Evolutionary conservation across 2,329 filamentous ascomycete genomes (phyloP).

Genomic region (Hypoxylon sp.): DNA sequence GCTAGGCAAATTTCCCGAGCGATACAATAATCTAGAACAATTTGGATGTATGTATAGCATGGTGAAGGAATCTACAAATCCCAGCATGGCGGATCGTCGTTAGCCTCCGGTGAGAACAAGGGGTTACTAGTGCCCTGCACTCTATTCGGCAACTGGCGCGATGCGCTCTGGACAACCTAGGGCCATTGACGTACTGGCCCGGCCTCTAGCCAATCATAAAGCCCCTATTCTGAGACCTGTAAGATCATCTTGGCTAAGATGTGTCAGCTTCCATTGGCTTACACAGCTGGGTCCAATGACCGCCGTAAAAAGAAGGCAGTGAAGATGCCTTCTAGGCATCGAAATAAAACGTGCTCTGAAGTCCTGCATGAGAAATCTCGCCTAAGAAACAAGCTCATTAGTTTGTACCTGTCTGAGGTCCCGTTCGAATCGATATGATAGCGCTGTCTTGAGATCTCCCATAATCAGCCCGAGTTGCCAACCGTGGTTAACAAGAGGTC

Average conservation of each 20-base stretch:
- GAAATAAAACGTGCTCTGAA: slow-evolving; percentile 24
- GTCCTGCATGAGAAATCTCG: slow-evolving; percentile 2
- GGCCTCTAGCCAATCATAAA: slow-evolving; percentile 22
- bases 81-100: slow-evolving; percentile 23
- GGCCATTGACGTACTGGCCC: not conserved
- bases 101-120: slow-evolving; percentile 18
- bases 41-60: not conserved
- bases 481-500: too few relatives aligned
- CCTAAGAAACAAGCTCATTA: not conserved
- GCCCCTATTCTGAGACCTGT: slow-evolving; percentile 6
- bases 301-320: slow-evolving; percentile 22
- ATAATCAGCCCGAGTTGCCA: not conserved
- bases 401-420: slow-evolving; percentile 3
- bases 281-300: slow-evolving; percentile 1
- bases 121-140: not conserved
- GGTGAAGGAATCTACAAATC: not conserved
- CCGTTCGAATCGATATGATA: slow-evolving; percentile 2
- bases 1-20: not conserved
- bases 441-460: slow-evolving; percentile 2
- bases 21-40: slow-evolving; percentile 15
- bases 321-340: slow-evolving; percentile 44
- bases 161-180: slow-evolving; percentile 9
- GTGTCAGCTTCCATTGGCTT: slow-evolving; percentile 25
- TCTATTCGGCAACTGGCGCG: slow-evolving; percentile 19
- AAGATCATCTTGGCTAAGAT: slow-evolving; percentile 30